Base-by-base conservation (phyloP, 495 filamentous ascomycete species). In the Penicillium crystallinum region DNA sequence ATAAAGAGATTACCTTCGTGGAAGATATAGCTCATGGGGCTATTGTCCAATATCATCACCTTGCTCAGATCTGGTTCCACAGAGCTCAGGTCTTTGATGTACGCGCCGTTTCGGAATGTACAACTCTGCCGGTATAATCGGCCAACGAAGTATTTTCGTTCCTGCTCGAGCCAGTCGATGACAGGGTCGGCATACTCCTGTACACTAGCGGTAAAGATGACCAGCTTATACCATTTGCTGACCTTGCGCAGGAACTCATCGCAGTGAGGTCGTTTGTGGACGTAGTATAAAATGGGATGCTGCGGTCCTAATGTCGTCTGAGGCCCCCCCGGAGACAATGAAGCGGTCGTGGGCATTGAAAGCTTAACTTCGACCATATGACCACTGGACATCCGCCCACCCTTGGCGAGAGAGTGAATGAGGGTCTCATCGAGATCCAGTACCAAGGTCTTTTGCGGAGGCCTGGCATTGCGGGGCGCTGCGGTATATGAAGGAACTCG, bases 281-380 rank as follows among this genome's bases (percentile, higher is more conserved):
- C 93, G 74, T 97, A 97, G 72, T 98, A 98, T 52, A 98, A 72
- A 62, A 98, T 97, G 5, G 93, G 93, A 66, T 97, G 91, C 62
- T 96, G 92, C 40, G 88, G 88, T 10, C 88, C 90, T 35, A 90
- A 65, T 14, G 80, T 81, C 21, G 80, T 74, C 47, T 82, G 81
- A 15, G 73, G 72, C 34, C 79, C 85, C 35, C 85, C 83, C 27
- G 81, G 80, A 25, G 77, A 76, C 45, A 81, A 70, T 50, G 82
- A 76, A 30, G 81, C 77, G 17, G 80, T 80, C 57, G 81, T 71
- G 12, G 80, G 73, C 46, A 81, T 74, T 59, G 85, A 82, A 42
- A 97, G 79, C 61, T 92, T 93, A 57, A 98, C 93, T 72, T 98
- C 93, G 29, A 98, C 92, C 93, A 97, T 97, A 70, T 98, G 95